Percentiles rank a stretch among this genome's conserved stretches.
phyloP scores from a whole-genome alignment of 202 grass and related monocot genomes.

The Setaria viridis region DNA sequence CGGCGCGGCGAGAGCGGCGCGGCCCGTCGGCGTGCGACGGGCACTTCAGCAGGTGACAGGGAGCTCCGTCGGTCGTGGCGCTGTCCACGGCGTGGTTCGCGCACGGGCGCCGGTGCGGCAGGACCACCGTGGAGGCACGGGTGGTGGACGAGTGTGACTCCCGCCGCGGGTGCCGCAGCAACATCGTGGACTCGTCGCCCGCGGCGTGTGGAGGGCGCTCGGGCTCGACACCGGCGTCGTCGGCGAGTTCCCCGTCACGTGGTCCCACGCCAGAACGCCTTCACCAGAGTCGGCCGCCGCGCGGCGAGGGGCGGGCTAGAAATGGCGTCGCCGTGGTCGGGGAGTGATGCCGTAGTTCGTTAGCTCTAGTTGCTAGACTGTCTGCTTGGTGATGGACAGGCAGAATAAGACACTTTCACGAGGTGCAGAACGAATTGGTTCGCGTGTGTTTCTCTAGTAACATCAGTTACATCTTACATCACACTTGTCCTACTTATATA shows the following conservation, averaged over 20 bases:
- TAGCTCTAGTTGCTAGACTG: background rate
- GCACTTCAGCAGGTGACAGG: background rate
- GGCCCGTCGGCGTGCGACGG: slow-evolving; percentile 6
- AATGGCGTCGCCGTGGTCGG: too few species aligned
- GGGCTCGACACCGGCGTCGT: slow-evolving; percentile 21
- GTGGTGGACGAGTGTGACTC: slow-evolving; percentile 69
- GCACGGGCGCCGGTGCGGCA: background rate
- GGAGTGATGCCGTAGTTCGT: background rate
- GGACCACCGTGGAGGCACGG: too few species aligned
- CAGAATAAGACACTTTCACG: background rate
- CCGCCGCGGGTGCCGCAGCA: slow-evolving; percentile 19
- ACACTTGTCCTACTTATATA: too few species aligned
- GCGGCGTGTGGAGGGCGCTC: slow-evolving; percentile 43
- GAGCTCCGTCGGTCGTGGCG: background rate
- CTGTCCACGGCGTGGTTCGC: background rate
- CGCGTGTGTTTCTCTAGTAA: too few species aligned
- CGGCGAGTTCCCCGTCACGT: slow-evolving; percentile 17
- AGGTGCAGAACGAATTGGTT: too few species aligned
- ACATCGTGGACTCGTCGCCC: slow-evolving; percentile 11
- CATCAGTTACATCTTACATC: too few species aligned
- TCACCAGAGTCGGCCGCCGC: too few species aligned
- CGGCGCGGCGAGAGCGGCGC: background rate
- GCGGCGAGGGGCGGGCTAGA: too few species aligned
- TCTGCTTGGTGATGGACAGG: too few species aligned
- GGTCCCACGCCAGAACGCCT: too few species aligned